These are phyloP conservation scores for Rhizophora apiculata DNA, from an alignment of 345 rosid species.

Conservation along the genomic window DNA sequence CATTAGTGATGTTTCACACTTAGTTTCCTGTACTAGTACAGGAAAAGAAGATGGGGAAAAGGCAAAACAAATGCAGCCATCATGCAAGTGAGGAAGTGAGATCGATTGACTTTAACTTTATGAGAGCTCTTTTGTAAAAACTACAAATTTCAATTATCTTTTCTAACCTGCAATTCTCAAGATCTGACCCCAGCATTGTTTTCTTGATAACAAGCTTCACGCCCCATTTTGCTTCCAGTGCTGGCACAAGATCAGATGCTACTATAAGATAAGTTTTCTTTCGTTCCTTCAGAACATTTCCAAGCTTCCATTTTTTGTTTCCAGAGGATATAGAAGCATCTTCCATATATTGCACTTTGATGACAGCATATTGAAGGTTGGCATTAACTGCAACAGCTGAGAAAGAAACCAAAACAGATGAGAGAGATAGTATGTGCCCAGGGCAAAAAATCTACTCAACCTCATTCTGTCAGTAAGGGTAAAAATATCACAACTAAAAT, in stretches of 20 bases:
- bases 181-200: conserved; percentile 70
- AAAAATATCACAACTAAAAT: neutral
- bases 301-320: conserved; percentile 49
- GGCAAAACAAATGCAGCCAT: neutral
- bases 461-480: neutral
- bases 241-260: conserved; percentile 80
- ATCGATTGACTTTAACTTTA: neutral
- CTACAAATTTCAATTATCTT: conserved; percentile 7
- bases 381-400: conserved; percentile 96
- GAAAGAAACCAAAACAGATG: conserved; percentile 9
- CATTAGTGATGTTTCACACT: conserved; percentile 1
- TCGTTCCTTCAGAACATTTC: conserved; percentile 61
- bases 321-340: conserved; percentile 38
- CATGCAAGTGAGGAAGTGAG: neutral
- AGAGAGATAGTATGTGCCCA: neutral
- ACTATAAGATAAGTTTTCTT: conserved; percentile 58
- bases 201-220: conserved; percentile 60
- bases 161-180: conserved; percentile 85
- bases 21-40: neutral
- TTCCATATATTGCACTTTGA: conserved; percentile 51
- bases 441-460: neutral
- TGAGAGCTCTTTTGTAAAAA: neutral
- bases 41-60: too few species aligned
- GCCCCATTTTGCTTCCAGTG: conserved; percentile 79
- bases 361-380: conserved; percentile 83